Evolutionary conservation across 2,329 filamentous ascomycete genomes (phyloP), one percentile per base, ranked within the genome.

Genomic region (Phialemoniopsis sp.): DNA sequence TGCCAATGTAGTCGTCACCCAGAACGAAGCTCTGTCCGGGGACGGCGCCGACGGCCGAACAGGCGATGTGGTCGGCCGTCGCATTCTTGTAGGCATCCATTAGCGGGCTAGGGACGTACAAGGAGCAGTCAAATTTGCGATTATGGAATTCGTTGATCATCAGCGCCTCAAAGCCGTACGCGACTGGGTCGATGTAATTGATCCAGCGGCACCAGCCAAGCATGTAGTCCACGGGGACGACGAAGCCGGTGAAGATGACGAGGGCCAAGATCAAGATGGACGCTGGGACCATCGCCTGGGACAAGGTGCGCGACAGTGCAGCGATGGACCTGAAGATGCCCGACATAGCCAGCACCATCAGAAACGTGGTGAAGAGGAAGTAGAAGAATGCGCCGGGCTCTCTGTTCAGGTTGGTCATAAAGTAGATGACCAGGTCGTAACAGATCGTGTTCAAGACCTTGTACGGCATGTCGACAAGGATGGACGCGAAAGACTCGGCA

Each of bases 121-220:
- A 51, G 2, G 68, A 62, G 43, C 79, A 82, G 1, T 58, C 51
- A 29, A 73, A 76, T 3, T 60, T 47, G 10, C 62, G 63, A 9
- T 66, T 63, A 16, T 66, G 59, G 38, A 79, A 76, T 46, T 87
- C 82, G 52, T 84, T 85, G 39, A 76, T 60, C 67, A 80, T 74
- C 9, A 85, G 61, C 2, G 68, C 65, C 49, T 85, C 80, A 47
- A 85, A 84, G 0, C 70, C 78, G 44, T 85, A 85, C 3, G 68
- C 73, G 10, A 84, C 71, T 3, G 80, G 55, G 43, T 82, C 71
- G 35, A 81, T 7, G 26, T 61, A 38, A 37, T 76, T 78, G 40
- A 85, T 75, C 81, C 81, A 85, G 19, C 75, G 63, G 16, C 76
- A 72, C 79, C 80, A 86, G 2, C 73, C 73, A 10, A 77, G 66